Evolutionary conservation across 345 rosid species (phyloP), one percentile per base, ranked within the genome.

Genomic region (Bruguiera sexangula): DNA sequence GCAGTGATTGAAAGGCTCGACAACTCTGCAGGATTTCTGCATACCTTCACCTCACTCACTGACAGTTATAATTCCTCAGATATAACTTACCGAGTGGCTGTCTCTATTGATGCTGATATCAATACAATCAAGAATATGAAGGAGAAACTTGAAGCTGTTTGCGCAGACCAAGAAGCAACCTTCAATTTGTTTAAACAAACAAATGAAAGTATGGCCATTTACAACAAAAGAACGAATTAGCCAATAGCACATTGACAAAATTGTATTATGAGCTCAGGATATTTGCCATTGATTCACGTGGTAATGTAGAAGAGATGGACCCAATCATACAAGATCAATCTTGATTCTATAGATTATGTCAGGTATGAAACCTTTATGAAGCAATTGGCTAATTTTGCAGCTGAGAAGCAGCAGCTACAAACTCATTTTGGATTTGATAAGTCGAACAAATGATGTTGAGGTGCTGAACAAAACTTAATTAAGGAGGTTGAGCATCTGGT

Each of bases 1-100:
- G 86, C 83, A 71, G 87, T 80, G 60, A 80, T 89, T 56, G 77
- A 67, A 74, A 82, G 82, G 84, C 97, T 91, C 73, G 87, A 89
- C 62, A 76, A 61, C 50, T 68, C 66, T 75, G 60, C 76, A 52
- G 82, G 81, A 68, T 73, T 76, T 77, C 75, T 21, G 52, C 73
- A 73, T 27, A 15, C 55, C 59, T 60, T 80, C 69, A 20, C 60
- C 37, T 19, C 72, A 36, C 46, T 70, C 46, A 67, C 76, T 69
- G 78, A 31, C 70, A 75, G 65, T 67, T 73, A 59, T 73, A 69
- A 61, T 75, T 70, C 75, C 70, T 7, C 79, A 70, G 88, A 90
- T 79, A 62, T 78, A 62, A 81, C 73, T 65, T 77, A 77, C 63
- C 70, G 51, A 20, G 78, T 85, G 60, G 68, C 75, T 62, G 60